Base-by-base conservation (phyloP, 2,329 filamentous ascomycete species). In the Polychaeton citri region DNA sequence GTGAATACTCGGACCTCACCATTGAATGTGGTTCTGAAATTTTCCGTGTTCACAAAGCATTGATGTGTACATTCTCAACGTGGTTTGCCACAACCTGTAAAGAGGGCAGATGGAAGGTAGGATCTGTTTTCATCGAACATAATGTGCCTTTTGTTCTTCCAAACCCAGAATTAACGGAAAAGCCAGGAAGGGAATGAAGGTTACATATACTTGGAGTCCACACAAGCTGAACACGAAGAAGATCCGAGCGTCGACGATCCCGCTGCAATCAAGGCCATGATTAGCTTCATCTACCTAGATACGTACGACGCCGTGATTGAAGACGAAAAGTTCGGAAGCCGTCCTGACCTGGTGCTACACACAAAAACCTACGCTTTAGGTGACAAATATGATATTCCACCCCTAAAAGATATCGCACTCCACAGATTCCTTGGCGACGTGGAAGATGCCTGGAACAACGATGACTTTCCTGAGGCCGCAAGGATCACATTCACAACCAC, bases 321-420 rank as follows among this genome's bases (percentile, higher is more conserved):
- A 10, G 24, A 28, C 24, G 49, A 60, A 30, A 50, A 60, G 33
- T 46, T 59, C 33, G 46, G 49, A 8, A 55, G 60, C 40, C 50
- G 54, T 28, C 55, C 62, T 5, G 55, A 66, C 45, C 54, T 68
- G 5, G 42, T 68, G 32, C 55, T 59, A 12, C 65, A 69, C 44
- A 60, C 63, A 12, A 60, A 61, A 36, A 60, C 68, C 26, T 69
- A 69, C 46, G 63, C 64, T 20, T 57, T 68, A 18, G 65, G 63
- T 8, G 65, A 68, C 47, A 68, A 68, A 54, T 69, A 68, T 47
- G 64, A 63, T 41, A 64, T 69, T 35, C 50, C 58, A 17, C 58
- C 61, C 20, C 51, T 69, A 28, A 69, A 69, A 48, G 47, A 54
- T 6, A 53, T 68, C 18, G 60, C 65, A 26, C 54, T 53, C 37